Percentiles rank a stretch among this genome's conserved stretches.
phyloP scores from a whole-genome alignment of 305 asterid species.

The Euphrasia arctica region DNA sequence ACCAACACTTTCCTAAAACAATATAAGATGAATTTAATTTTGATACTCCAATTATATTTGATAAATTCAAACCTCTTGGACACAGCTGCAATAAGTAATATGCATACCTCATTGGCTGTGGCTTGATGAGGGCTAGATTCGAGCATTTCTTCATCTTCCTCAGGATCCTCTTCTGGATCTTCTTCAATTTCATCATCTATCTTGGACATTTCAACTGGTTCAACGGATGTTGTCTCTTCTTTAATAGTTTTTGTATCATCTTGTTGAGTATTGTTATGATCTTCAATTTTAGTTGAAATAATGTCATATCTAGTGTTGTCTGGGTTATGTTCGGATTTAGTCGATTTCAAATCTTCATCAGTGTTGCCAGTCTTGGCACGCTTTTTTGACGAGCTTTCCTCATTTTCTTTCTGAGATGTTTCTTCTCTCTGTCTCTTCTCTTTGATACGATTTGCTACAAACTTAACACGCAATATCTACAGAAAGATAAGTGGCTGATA shows the following conservation, averaged over 20 bases:
- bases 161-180: slow-evolving; percentile 69
- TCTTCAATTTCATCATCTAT: slow-evolving; percentile 39
- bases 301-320: slow-evolving; percentile 30
- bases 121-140: slow-evolving; percentile 44
- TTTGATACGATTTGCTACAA: slow-evolving; percentile 62
- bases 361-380: slow-evolving; percentile 40
- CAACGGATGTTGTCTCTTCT: slow-evolving; percentile 41
- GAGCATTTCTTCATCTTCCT: slow-evolving; percentile 68
- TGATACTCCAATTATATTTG: not conserved
- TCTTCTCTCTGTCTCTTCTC: slow-evolving; percentile 78
- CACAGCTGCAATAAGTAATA: slow-evolving; percentile 11
- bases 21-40: not conserved
- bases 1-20: not conserved
- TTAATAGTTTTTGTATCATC: slow-evolving; percentile 34
- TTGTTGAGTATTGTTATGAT: slow-evolving; percentile 27
- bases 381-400: slow-evolving; percentile 50
- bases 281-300: slow-evolving; percentile 38
- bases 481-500: slow-evolving; percentile 25
- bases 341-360: slow-evolving; percentile 41
- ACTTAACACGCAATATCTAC: slow-evolving; percentile 61
- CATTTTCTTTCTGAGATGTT: slow-evolving; percentile 42
- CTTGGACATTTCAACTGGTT: slow-evolving; percentile 39
- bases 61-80: not conserved
- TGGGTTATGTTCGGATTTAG: slow-evolving; percentile 37
- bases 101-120: slow-evolving; percentile 50